phyloP scores from a whole-genome alignment of 306 rosid species.

The Ormosia emarginata region DNA sequence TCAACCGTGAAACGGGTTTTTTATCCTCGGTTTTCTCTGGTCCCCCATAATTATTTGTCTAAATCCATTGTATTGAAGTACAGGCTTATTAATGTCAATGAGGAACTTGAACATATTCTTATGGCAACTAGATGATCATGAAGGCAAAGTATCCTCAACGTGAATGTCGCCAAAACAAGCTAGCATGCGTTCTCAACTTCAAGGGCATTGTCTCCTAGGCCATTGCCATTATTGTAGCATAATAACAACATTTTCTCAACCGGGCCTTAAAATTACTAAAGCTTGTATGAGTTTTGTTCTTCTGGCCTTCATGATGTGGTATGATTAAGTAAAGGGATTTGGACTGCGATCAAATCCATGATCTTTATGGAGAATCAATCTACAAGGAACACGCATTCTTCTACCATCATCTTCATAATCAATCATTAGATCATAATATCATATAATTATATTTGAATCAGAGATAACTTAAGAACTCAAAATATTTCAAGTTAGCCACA shows the following conservation, averaged over 20 bases:
- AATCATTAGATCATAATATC: background rate
- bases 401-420: background rate
- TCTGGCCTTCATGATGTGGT: background rate
- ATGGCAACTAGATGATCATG: constrained; percentile 1
- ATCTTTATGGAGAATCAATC: background rate
- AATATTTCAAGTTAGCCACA: background rate
- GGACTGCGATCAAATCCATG: background rate
- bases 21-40: constrained; percentile 12
- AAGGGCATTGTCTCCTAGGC: background rate
- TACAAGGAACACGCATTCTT: background rate
- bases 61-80: constrained; percentile 12
- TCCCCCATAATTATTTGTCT: constrained; percentile 8
- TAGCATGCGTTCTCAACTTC: constrained; percentile 5
- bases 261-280: background rate
- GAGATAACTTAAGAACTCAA: background rate
- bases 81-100: background rate
- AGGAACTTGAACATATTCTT: background rate
- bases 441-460: background rate
- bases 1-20: background rate
- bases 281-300: background rate
- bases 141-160: background rate
- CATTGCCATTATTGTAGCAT: background rate
- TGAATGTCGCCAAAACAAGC: constrained; percentile 25
- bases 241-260: background rate
- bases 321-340: background rate